Conservation (phyloP, 129 eudicot genomes). For the Centella asiatica region DNA sequence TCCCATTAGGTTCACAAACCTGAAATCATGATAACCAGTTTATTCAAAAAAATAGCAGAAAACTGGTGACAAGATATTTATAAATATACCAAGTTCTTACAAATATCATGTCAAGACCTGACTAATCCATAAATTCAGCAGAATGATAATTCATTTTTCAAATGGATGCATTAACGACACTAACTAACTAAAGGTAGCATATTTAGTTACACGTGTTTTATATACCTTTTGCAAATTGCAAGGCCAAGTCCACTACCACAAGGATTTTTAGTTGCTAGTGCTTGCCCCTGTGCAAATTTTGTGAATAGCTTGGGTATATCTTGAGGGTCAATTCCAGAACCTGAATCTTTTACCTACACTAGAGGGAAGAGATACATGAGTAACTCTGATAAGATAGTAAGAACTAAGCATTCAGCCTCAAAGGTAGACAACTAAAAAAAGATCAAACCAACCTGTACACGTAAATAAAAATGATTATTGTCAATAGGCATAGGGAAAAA, state of each 20-base stretch:
- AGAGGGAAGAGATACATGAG: slow-evolving; percentile 14
- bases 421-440: background rate
- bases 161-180: background rate
- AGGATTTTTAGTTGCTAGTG: slow-evolving; percentile 39
- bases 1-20: slow-evolving; percentile 94
- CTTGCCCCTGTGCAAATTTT: slow-evolving; percentile 71
- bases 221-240: slow-evolving; percentile 85
- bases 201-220: background rate
- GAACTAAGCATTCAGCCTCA: background rate
- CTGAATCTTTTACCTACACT: slow-evolving; percentile 79
- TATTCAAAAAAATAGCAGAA: too few species aligned
- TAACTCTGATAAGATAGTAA: background rate
- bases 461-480: slow-evolving; percentile 58
- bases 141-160: background rate
- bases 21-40: slow-evolving; percentile 9
- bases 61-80: background rate
- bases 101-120: too few species aligned
- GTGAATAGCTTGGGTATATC: slow-evolving; percentile 79
- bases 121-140: too few species aligned
- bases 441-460: slow-evolving; percentile 63
- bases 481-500: slow-evolving; percentile 54
- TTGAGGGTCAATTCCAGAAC: slow-evolving; percentile 76
- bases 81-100: too few species aligned
- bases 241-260: slow-evolving; percentile 93
- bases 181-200: background rate